phyloP scores from a whole-genome alignment of 2,329 filamentous ascomycete genomes.

The Fusarium sp. region DNA sequence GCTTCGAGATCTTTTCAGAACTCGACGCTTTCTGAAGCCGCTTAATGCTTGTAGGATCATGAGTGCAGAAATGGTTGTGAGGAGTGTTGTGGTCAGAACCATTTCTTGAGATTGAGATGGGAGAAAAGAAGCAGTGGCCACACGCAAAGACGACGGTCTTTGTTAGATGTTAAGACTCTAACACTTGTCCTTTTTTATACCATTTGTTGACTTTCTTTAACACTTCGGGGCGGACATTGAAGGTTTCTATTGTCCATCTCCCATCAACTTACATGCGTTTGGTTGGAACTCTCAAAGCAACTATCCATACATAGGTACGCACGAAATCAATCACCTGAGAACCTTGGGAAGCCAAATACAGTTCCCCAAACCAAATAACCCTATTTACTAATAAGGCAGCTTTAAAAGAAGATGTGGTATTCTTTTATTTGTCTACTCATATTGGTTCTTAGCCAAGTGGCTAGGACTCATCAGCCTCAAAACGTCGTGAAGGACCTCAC shows the following conservation, averaged over 20 bases:
- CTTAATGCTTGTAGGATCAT: background rate
- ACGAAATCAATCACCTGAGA: background rate
- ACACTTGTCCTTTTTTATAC: background rate
- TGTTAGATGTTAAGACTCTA: background rate
- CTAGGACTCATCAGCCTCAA: background rate
- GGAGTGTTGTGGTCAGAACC: background rate
- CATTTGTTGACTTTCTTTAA: background rate
- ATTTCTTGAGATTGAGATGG: background rate
- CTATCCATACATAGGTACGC: background rate
- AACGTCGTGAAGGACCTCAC: background rate
- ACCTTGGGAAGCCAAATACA: background rate
- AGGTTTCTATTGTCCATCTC: background rate
- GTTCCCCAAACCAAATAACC: background rate
- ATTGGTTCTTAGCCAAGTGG: background rate
- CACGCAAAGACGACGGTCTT: background rate
- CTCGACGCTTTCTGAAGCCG: background rate
- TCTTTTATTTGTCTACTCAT: background rate
- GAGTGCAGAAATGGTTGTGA: background rate
- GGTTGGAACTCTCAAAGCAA: background rate
- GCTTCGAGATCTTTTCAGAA: background rate
- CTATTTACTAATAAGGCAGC: fast-evolving
- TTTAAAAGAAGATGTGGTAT: background rate
- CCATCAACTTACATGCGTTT: background rate
- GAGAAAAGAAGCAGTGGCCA: background rate
- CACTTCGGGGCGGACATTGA: background rate